Evolutionary conservation across 1,284 basidiomycete species (phyloP).

Genomic region (Cutaneotrichosporon sp.): DNA sequence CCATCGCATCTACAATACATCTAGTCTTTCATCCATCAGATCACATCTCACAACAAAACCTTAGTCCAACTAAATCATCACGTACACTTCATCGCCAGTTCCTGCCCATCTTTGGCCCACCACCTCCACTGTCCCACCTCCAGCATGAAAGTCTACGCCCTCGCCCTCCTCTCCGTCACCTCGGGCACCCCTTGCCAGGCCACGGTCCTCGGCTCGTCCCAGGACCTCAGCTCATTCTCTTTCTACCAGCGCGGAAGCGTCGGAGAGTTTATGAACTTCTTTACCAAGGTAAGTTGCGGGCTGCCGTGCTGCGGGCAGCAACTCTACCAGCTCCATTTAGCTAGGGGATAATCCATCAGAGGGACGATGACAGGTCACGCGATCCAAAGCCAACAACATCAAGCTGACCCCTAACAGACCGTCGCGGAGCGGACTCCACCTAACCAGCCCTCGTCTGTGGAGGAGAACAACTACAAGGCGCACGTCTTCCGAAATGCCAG

Average conservation of each 20-base stretch:
- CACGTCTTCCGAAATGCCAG: constrained; percentile 70
- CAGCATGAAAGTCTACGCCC: constrained; percentile 58
- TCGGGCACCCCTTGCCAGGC: constrained; percentile 51
- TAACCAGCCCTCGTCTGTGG: constrained; percentile 87
- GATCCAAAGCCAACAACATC: neutral
- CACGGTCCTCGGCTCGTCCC: constrained; percentile 69
- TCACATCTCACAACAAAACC: neutral
- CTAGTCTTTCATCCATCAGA: neutral
- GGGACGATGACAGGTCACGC: neutral
- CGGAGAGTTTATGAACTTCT: constrained; percentile 91
- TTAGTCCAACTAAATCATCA: neutral
- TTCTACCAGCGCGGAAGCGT: constrained; percentile 94
- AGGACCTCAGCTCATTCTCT: constrained; percentile 85
- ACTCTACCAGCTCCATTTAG: neutral
- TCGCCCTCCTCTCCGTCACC: constrained; percentile 56
- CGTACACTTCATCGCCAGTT: neutral
- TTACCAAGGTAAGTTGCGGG: constrained; percentile 76
- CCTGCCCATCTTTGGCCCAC: neutral
- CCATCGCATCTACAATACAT: neutral
- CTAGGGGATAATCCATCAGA: neutral
- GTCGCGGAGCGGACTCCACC: constrained; percentile 85
- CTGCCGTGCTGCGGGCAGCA: neutral
- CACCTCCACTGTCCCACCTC: neutral
- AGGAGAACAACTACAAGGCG: constrained; percentile 91
- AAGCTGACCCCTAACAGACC: constrained; percentile 57